Evolutionary conservation across 2,329 filamentous ascomycete genomes (phyloP), one percentile per base, ranked within the genome.

Genomic region (Beauveria sp.): DNA sequence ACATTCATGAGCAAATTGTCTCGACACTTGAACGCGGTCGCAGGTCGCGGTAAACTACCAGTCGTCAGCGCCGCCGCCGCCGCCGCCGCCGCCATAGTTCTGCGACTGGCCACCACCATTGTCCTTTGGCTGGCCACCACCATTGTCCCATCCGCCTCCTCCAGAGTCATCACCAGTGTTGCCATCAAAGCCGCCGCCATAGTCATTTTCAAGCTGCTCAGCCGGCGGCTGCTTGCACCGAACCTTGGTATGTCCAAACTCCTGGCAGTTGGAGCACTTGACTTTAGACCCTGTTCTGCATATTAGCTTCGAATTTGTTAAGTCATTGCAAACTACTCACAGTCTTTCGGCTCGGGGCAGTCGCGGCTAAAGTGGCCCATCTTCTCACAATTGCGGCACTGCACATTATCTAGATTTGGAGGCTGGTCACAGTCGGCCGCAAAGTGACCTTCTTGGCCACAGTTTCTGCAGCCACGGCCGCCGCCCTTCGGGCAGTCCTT

Each of bases 401-500:
- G 80, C 3, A 85, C 83, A 12, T 63, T 67, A 20, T 72, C 72
- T 66, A 75, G 71, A 68, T 76, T 76, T 47, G 72, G 74, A 51
- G 73, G 75, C 64, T 80, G 74, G 30, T 78, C 71, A 62, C 83
- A 85, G 4, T 84, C 80, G 20, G 75, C 76, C 64, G 76, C 71
- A 48, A 78, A 75, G 64, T 89, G 86, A 5, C 85, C 86, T 57
- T 85, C 82, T 46, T 81, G 71, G 22, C 84, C 85, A 65, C 87
- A 89, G 73, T 89, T 89, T 67, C 79, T 78, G 70, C 83, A 85
- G 30, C 71, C 77, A 69, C 79, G 70, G 70, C 80, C 81, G 61
- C 79, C 79, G 18, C 81, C 85, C 70, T 85, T 76, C 30, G 87
- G 85, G 68, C 86, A 89, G 67, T 89, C 85, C 46, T 78, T 78